Conservation (phyloP, 495 filamentous ascomycete genomes). For the Sphaerosporella brunnea region DNA sequence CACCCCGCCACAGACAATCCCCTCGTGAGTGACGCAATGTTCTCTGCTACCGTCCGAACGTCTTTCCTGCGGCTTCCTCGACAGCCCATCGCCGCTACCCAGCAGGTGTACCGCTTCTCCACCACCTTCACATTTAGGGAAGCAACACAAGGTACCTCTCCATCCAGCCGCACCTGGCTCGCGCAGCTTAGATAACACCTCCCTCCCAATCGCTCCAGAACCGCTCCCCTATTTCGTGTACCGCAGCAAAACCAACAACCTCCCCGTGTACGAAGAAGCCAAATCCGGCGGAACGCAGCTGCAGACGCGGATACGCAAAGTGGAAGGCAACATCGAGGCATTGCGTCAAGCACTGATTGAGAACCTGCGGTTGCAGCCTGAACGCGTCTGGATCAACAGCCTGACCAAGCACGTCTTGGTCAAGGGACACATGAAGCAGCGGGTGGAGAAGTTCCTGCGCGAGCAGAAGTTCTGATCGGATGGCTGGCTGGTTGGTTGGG, state of each 20-base stretch:
- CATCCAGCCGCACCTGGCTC: background rate
- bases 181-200: background rate
- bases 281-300: conserved; percentile 65
- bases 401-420: conserved; percentile 47
- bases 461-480: conserved; percentile 20
- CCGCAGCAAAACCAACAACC: conserved; percentile 50
- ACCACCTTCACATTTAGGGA: background rate
- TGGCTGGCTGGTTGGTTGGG: no score
- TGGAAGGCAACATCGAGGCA: conserved; percentile 48
- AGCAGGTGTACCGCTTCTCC: background rate
- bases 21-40: background rate
- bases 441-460: conserved; percentile 27
- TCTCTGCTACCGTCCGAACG: background rate
- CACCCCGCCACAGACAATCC: no score
- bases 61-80: background rate
- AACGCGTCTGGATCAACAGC: conserved; percentile 37
- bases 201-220: conserved; percentile 14
- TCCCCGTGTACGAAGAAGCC: conserved; percentile 58
- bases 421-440: conserved; percentile 29
- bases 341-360: conserved; percentile 32
- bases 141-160: background rate
- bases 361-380: conserved; percentile 30
- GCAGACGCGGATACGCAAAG: conserved; percentile 57
- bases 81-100: background rate
- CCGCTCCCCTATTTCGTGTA: conserved; percentile 52